Evolutionary conservation across 148 eudicot genomes (phyloP), one percentile per base, ranked within the genome.

Genomic region (Arbutus unedo): DNA sequence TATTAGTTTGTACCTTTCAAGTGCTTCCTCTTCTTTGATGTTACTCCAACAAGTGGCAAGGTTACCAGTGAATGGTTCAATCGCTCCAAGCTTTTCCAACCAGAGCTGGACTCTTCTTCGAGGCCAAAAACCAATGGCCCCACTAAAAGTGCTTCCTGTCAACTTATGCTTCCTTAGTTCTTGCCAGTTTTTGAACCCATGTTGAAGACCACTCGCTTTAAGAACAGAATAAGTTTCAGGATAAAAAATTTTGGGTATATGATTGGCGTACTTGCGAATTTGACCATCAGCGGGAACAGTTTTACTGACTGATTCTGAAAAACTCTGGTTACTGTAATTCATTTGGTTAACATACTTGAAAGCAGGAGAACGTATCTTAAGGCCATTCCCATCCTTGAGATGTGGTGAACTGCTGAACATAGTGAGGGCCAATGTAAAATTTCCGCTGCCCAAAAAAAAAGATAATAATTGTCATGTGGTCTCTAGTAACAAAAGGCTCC

Each of bases 141-240:
- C 79, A 59, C 87, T 88, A 83, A 93, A 92, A 44, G 94, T 95
- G 84, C 98, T 93, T 8, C 94, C 94, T 60, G 98, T 95, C 38
- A 95, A 89, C 75, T 89, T 93, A 79, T 87, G 77, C 79, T 76
- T 88, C 77, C 97, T 90, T 50, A 78, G 67, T 31, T 92, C 88
- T 85, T 92, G 93, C 97, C 97, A 95, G 47, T 92, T 92, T 87
- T 95, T 95, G 78, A 90, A 91, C 91, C 91, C 84, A 76, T 93
- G 92, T 76, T 92, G 91, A 77, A 91, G 81, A 70, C 82, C 57
- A 68, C 82, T 83, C 13, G 93, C 82, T 84, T 89, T 85, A 67
- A 87, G 70, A 59, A 94, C 67, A 31, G 89, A 80, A 86, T 90
- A 79, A 60, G 60, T 81, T 77, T 83, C 84, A 66, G 78, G 81